phyloP scores from a whole-genome alignment of 495 filamentous ascomycete species.

The Gamarada debralockiae region DNA sequence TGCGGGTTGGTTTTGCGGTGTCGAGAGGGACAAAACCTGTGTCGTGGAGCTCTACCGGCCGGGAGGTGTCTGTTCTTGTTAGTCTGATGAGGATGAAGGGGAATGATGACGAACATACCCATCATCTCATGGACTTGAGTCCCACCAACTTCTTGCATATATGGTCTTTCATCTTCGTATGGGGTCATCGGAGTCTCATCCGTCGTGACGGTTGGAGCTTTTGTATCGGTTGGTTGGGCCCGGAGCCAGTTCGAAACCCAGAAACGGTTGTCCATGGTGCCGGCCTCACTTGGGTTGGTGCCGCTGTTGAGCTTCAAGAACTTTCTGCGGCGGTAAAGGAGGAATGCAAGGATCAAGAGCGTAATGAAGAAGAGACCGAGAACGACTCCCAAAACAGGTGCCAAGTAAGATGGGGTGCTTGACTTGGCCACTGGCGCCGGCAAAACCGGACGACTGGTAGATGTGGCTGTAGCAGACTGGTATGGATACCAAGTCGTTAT shows the following conservation, averaged over 20 bases:
- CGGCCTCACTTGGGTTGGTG: conserved; percentile 40
- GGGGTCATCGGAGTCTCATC: conserved; percentile 34
- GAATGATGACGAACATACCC: conserved; percentile 30
- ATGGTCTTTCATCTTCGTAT: conserved; percentile 14
- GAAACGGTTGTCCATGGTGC: conserved; percentile 33
- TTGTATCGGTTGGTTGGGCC: conserved; percentile 30
- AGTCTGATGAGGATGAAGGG: not conserved
- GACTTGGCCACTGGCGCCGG: conserved; percentile 3
- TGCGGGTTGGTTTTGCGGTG: conserved; percentile 2
- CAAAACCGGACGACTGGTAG: conserved; percentile 1
- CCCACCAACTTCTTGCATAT: conserved; percentile 21
- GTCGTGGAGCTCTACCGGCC: conserved; percentile 20
- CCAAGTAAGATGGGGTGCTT: conserved; percentile 56
- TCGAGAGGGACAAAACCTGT: conserved; percentile 16
- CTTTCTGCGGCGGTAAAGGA: conserved; percentile 52
- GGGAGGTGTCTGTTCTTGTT: conserved; percentile 21
- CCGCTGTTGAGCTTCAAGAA: conserved; percentile 28
- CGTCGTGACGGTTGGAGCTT: conserved; percentile 44
- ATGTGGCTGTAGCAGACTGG: not conserved
- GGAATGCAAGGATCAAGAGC: conserved; percentile 46
- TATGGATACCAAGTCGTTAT: conserved; percentile 60
- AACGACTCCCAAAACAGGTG: conserved; percentile 63
- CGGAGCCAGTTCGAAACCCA: conserved; percentile 43
- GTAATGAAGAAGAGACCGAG: conserved; percentile 52
- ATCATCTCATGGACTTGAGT: conserved; percentile 38